A percentile compares a stretch with the other conserved stretches of the same genome.
Evolutionary conservation across 495 filamentous ascomycete species (phyloP).

Genomic region (Massariosphaeria phaeospora): DNA sequence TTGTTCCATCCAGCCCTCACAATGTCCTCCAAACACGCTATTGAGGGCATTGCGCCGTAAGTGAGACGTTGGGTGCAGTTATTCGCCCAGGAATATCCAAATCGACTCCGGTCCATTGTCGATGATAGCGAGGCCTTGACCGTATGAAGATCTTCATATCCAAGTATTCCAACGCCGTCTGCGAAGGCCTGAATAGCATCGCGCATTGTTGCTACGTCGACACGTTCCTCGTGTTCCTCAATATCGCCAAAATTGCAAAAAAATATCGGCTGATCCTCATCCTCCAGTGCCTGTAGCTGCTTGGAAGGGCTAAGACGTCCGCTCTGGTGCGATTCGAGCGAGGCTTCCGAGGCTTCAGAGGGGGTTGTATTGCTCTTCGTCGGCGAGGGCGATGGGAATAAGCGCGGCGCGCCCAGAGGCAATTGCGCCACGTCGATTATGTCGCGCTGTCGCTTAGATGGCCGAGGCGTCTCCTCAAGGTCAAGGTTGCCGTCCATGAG

Average conservation of each 20-base stretch:
- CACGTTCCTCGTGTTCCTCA: conserved; percentile 10
- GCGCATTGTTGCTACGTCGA: conserved; percentile 9
- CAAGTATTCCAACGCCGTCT: conserved; percentile 22
- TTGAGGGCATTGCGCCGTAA: conserved; percentile 20
- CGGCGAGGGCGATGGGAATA: neutral
- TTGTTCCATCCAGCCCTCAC: conserved; percentile 20
- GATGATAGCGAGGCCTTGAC: conserved; percentile 4
- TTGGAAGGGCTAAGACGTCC: conserved; percentile 11
- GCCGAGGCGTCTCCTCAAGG: conserved; percentile 5
- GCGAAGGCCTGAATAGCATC: conserved; percentile 4
- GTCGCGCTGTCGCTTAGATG: conserved; percentile 4
- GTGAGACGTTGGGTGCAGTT: neutral
- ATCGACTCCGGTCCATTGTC: conserved; percentile 13
- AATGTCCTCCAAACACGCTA: conserved; percentile 11
- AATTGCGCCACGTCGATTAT: neutral
- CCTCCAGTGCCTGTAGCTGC: conserved; percentile 5
- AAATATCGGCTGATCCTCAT: conserved; percentile 8
- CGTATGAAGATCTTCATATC: conserved; percentile 10
- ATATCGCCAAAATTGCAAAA: conserved; percentile 15
- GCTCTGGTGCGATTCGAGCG: conserved; percentile 15
- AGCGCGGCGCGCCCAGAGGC: conserved; percentile 5
- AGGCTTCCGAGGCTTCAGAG: neutral
- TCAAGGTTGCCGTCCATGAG: conserved; percentile 5
- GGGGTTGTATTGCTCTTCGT: conserved; percentile 6
- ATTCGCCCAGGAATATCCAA: conserved; percentile 25